These are phyloP conservation scores for Jaminaea rosea DNA, from an alignment of 1,284 basidiomycete species.

Conservation along the genomic window DNA sequence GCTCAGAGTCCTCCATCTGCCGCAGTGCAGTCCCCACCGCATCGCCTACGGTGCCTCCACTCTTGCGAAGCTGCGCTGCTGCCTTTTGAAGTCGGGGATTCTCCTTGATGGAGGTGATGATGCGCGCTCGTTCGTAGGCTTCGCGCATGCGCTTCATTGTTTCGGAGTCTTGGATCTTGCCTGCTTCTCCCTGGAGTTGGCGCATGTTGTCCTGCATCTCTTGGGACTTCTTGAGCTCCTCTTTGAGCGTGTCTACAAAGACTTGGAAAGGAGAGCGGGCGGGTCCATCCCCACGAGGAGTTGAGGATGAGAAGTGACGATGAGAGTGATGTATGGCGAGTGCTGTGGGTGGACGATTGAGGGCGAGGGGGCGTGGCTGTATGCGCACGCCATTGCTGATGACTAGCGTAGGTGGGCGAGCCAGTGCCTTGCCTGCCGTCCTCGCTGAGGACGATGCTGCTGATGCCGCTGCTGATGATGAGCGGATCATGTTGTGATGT, in stretches of 20 bases:
- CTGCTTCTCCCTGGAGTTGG: conserved; percentile 92
- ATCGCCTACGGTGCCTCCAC: conserved; percentile 84
- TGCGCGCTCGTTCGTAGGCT: conserved; percentile 85
- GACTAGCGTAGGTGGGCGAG: too few relatives aligned
- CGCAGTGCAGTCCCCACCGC: conserved; percentile 82
- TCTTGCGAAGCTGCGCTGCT: conserved; percentile 77
- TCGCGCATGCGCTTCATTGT: conserved; percentile 86
- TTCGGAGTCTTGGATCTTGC: conserved; percentile 91
- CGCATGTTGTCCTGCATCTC: conserved; percentile 93
- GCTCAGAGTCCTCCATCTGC: conserved; percentile 84
- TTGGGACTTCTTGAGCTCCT: conserved; percentile 85
- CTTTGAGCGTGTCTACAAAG: conserved; percentile 84
- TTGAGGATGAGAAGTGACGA: neutral
- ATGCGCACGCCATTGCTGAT: too few relatives aligned
- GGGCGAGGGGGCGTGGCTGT: too few relatives aligned
- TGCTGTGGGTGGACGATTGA: too few relatives aligned
- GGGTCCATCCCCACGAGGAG: neutral
- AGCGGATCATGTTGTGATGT: too few relatives aligned
- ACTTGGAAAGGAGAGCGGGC: conserved; percentile 75
- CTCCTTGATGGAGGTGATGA: conserved; percentile 89
- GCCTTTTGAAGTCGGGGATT: conserved; percentile 85
- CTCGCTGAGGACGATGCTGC: too few relatives aligned
- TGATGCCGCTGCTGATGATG: too few relatives aligned
- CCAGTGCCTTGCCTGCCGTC: too few relatives aligned
- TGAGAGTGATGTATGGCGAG: too few relatives aligned